A percentile compares a stretch with the other conserved stretches of the same genome.
Evolutionary conservation across 768 basidiomycete genomes (phyloP).

Genomic region (Calvatia gigantea): DNA sequence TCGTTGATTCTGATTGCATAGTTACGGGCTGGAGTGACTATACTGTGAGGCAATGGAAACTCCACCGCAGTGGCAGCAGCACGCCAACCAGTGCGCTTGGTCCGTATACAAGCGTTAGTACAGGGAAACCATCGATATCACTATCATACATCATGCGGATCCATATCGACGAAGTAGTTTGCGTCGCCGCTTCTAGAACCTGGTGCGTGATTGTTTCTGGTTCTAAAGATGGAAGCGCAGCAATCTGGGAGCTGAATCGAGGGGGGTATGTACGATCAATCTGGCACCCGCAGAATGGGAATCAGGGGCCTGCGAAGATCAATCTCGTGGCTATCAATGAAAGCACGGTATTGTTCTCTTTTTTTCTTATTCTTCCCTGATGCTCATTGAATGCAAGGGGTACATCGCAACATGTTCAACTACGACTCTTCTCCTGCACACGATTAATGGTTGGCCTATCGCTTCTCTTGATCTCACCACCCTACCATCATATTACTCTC

Average conservation of each 20-base stretch:
- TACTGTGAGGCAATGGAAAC: slow-evolving; percentile 80
- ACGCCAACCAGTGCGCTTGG: slow-evolving; percentile 9
- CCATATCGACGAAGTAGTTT: slow-evolving; percentile 66
- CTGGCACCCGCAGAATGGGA: slow-evolving; percentile 50
- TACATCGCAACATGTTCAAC: slow-evolving; percentile 83
- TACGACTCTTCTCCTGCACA: slow-evolving; percentile 71
- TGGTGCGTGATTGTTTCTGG: slow-evolving; percentile 88
- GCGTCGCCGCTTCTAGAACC: slow-evolving; percentile 67
- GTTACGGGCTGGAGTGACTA: slow-evolving; percentile 81
- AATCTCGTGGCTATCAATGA: slow-evolving; percentile 79
- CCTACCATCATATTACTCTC: slow-evolving; percentile 34
- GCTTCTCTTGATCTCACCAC: slow-evolving; percentile 60
- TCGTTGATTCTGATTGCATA: slow-evolving; percentile 70
- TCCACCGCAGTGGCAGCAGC: slow-evolving; percentile 36
- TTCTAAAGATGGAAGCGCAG: slow-evolving; percentile 81
- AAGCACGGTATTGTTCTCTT: slow-evolving; percentile 61
- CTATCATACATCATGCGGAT: slow-evolving; percentile 78
- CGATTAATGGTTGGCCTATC: slow-evolving; percentile 81
- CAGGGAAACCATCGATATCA: slow-evolving; percentile 21
- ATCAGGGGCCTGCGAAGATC: slow-evolving; percentile 40
- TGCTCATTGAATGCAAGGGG: slow-evolving; percentile 46
- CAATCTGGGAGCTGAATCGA: slow-evolving; percentile 87
- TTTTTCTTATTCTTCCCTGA: not conserved
- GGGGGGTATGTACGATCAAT: slow-evolving; percentile 79
- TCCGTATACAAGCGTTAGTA: slow-evolving; percentile 3